A percentile compares a stretch with the other conserved stretches of the same genome.
These are phyloP conservation scores for Pisolithus orientalis DNA, from an alignment of 768 basidiomycete species.

Conservation along the genomic window DNA sequence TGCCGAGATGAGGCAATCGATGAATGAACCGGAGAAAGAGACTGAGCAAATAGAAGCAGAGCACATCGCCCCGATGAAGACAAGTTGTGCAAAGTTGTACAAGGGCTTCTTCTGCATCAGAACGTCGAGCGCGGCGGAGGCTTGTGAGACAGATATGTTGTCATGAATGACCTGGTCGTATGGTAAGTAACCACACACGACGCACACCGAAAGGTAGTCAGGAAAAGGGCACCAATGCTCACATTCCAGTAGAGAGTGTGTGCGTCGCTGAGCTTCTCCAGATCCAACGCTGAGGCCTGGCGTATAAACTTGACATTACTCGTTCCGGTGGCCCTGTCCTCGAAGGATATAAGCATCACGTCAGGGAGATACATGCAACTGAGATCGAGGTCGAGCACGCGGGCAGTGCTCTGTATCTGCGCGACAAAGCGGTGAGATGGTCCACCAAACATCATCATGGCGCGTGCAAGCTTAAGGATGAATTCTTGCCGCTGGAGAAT, in stretches of 20 bases:
- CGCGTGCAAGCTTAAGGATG: conserved; percentile 73
- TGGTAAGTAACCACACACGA: neutral
- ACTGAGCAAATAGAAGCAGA: conserved; percentile 69
- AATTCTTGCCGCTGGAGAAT: conserved; percentile 81
- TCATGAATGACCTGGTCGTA: conserved; percentile 74
- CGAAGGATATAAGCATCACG: conserved; percentile 76
- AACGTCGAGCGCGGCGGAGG: conserved; percentile 59
- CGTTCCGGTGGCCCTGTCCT: conserved; percentile 73
- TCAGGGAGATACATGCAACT: conserved; percentile 72
- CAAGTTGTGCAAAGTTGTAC: conserved; percentile 54
- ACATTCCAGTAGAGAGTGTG: conserved; percentile 74
- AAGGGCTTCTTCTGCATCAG: conserved; percentile 64
- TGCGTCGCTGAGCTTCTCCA: conserved; percentile 69
- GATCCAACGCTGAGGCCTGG: conserved; percentile 64
- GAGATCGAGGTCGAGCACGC: conserved; percentile 68
- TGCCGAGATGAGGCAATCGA: conserved; percentile 66
- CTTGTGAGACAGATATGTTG: conserved; percentile 66
- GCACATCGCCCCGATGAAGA: conserved; percentile 73
- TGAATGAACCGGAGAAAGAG: conserved; percentile 68
- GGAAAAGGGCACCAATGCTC: conserved; percentile 8
- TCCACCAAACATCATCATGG: conserved; percentile 88
- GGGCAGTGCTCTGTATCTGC: conserved; percentile 73
- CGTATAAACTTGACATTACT: conserved; percentile 76
- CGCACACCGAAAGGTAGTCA: neutral
- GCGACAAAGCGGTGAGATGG: conserved; percentile 79